phyloP scores from a whole-genome alignment of 106 monocot species.

The Dendrobium officinale region DNA sequence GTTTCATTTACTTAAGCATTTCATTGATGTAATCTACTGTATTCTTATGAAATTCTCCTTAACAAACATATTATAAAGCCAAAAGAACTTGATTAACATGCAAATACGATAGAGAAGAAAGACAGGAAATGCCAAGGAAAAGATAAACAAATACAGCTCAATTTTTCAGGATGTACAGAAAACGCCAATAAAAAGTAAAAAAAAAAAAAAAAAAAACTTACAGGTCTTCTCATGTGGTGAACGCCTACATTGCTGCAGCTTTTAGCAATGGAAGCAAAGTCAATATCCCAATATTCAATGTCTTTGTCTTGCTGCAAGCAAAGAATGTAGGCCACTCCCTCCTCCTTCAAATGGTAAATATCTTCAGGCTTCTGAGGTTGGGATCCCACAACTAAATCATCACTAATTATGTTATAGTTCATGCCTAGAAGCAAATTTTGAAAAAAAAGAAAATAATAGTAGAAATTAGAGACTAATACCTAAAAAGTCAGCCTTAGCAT shows the following conservation, averaged over 20 bases:
- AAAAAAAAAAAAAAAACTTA: conserved; percentile 22
- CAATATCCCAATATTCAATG: conserved; percentile 82
- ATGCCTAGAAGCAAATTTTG: conserved; percentile 39
- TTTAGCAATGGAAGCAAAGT: conserved; percentile 51
- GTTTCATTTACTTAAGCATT: not conserved
- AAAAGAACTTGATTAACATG: not conserved
- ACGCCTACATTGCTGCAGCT: conserved; percentile 68
- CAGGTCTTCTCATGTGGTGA: conserved; percentile 77
- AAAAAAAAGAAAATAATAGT: not conserved
- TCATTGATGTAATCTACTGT: not conserved
- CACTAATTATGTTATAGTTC: conserved; percentile 75
- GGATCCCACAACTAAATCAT: conserved; percentile 74
- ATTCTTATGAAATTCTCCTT: not conserved
- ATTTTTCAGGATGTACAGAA: conserved; percentile 1
- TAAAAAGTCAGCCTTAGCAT: not conserved
- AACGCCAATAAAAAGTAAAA: not conserved
- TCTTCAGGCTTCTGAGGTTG: conserved; percentile 95
- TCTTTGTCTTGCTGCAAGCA: conserved; percentile 90
- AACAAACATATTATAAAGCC: not conserved
- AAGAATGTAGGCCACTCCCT: conserved; percentile 71
- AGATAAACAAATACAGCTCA: not conserved
- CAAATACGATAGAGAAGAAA: not conserved
- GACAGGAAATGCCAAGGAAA: not conserved
- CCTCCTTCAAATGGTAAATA: conserved; percentile 72
- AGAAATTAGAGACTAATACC: not conserved